Conservation (phyloP, 805 yeast species). For the Starmerella etchellsii region DNA sequence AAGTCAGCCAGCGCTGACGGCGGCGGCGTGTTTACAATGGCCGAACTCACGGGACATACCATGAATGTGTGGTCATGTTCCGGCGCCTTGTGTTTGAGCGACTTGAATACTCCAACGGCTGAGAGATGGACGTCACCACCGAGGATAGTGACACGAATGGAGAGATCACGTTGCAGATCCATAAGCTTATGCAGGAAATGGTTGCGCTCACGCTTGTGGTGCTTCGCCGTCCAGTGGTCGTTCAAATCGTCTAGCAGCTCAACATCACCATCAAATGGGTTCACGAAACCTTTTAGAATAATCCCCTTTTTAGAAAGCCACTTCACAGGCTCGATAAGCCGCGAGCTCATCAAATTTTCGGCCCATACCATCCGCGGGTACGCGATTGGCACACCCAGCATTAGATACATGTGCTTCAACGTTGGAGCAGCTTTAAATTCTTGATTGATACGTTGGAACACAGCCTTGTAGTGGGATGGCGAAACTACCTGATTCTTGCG, state of each 20-base stretch:
- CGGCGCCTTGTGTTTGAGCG: conserved; percentile 42
- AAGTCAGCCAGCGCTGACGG: conserved; percentile 73
- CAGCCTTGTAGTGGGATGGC: conserved; percentile 40
- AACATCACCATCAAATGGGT: conserved; percentile 83
- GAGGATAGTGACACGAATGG: conserved; percentile 67
- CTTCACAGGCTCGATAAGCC: conserved; percentile 49
- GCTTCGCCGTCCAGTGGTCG: conserved; percentile 91
- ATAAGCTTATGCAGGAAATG: conserved; percentile 46
- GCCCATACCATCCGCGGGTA: conserved; percentile 91
- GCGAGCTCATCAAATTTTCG: conserved; percentile 52
- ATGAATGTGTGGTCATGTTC: conserved; percentile 63
- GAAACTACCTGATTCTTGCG: conserved; percentile 45
- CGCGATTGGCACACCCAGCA: conserved; percentile 90
- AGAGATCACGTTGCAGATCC: conserved; percentile 48
- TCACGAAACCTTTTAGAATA: conserved; percentile 58
- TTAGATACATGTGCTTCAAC: conserved; percentile 61
- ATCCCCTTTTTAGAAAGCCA: conserved; percentile 33
- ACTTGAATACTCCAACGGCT: conserved; percentile 63
- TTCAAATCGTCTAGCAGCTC: conserved; percentile 86
- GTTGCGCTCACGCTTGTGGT: conserved; percentile 81
- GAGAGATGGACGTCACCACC: conserved; percentile 92
- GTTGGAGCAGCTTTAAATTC: conserved; percentile 44
- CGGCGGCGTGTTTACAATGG: conserved; percentile 87
- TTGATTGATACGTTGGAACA: conserved; percentile 45
- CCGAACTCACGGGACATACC: conserved; percentile 76